Base-by-base conservation (phyloP, 805 yeast species). In the Yamadazyma ubonensis region DNA sequence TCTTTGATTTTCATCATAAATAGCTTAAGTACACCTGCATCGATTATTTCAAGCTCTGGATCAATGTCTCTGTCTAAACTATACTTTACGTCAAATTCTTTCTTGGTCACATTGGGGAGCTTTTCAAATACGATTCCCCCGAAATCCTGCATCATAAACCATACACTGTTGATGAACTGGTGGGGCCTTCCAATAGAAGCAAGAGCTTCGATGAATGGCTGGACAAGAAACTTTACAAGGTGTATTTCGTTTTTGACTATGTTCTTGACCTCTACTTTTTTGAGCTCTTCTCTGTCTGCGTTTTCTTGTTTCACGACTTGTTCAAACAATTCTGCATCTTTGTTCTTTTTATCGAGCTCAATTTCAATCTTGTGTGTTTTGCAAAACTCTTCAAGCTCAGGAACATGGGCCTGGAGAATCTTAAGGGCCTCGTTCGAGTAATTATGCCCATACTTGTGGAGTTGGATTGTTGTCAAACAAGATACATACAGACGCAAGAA, bases 81-180 rank as follows among this genome's bases (percentile, higher is more conserved):
- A 3, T 35, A 21, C 9, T 33, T 32, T 8, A 41, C 39, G 10
- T 33, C 33, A 18, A 16, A 21, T 16, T 26, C 9, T 11, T 32
- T 33, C 10, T 22, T 21, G 14, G 16, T 25, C 7, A 43, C 29
- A 9, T 22, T 33, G 8, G 50, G 50, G 4, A 11, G 18, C 8
- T 26, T 18, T 9, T 31, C 17, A 15, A 43, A 41, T 9, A 40
- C 36, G 7, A 62, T 43, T 2, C 67, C 69, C 5, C 65, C 72
- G 64, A 67, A 66, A 34, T 52, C 53, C 39, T 51, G 49, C 23
- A 67, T 51, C 2, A 57, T 43, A 34, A 55, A 58, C 71, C 71
- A 67, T 25, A 62, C 49, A 5, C 59, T 53, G 15, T 50, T 39
- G 23, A 58, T 42, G 38, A 61, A 62, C 37, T 65, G 69, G 12